phyloP scores from a whole-genome alignment of 2,329 filamentous ascomycete genomes.

The Penicillium sp. region DNA sequence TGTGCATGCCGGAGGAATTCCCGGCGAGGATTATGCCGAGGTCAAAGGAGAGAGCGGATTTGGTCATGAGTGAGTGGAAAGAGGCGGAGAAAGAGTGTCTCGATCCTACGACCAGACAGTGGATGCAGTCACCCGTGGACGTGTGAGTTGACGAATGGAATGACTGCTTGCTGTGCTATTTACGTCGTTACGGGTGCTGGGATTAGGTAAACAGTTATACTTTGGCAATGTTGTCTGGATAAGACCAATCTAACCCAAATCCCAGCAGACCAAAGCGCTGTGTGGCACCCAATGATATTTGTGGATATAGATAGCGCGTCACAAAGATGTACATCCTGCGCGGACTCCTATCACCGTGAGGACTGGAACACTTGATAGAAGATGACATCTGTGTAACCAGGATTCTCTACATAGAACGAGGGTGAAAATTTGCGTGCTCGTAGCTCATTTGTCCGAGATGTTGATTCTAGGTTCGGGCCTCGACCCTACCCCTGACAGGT shows the following conservation, averaged over 20 bases:
- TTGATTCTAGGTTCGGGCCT: neutral
- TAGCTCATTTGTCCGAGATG: neutral
- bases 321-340: neutral
- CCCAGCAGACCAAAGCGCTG: neutral
- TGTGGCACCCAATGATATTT: neutral
- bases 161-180: neutral
- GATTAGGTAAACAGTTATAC: neutral
- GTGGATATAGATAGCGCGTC: neutral
- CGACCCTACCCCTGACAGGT: neutral
- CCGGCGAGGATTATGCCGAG: slow-evolving; percentile 38
- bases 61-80: slow-evolving; percentile 13
- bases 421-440: neutral
- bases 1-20: slow-evolving; percentile 45
- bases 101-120: slow-evolving; percentile 12
- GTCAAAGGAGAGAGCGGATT: slow-evolving; percentile 29
- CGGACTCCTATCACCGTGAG: neutral
- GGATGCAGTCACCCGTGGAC: slow-evolving; percentile 8
- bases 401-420: neutral
- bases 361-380: neutral
- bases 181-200: neutral
- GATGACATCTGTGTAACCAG: neutral
- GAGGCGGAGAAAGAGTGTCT: slow-evolving; percentile 9
- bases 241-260: neutral
- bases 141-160: neutral
- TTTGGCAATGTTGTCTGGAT: neutral